A percentile compares a stretch with the other conserved stretches of the same genome.
These are phyloP conservation scores for Fomitopsis schrenkii DNA, from an alignment of 1,284 basidiomycete species.

Conservation along the genomic window DNA sequence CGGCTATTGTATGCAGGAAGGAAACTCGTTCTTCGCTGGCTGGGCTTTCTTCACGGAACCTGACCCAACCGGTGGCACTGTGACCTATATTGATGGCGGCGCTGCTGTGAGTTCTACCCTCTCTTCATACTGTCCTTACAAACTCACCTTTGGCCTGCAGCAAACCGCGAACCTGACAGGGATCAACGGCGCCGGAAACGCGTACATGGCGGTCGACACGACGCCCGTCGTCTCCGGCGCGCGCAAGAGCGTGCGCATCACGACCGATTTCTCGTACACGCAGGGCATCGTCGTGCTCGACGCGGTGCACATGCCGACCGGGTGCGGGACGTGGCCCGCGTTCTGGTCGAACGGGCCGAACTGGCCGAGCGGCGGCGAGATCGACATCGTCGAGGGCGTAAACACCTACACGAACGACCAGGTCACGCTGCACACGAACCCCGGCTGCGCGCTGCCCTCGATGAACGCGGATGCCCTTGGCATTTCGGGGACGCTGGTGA, in stretches of 20 bases:
- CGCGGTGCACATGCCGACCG: slow-evolving; percentile 86
- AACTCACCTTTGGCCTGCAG: slow-evolving; percentile 25
- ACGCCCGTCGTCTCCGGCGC: slow-evolving; percentile 62
- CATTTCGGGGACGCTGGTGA: slow-evolving; percentile 58
- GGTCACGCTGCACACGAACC: slow-evolving; percentile 73
- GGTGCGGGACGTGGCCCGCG: slow-evolving; percentile 83
- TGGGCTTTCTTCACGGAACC: slow-evolving; percentile 70
- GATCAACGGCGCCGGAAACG: slow-evolving; percentile 67
- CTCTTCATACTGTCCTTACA: background rate
- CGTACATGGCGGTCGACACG: slow-evolving; percentile 82
- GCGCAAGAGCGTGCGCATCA: slow-evolving; percentile 76
- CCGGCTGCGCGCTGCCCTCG: slow-evolving; percentile 64
- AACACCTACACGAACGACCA: slow-evolving; percentile 79
- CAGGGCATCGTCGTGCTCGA: slow-evolving; percentile 78
- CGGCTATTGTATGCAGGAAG: slow-evolving; percentile 37
- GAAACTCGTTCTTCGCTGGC: slow-evolving; percentile 71
- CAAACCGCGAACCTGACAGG: slow-evolving; percentile 46
- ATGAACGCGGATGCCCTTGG: slow-evolving; percentile 44
- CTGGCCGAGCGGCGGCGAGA: slow-evolving; percentile 78
- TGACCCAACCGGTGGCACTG: slow-evolving; percentile 71
- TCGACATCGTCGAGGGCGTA: slow-evolving; percentile 84
- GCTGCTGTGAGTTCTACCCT: slow-evolving; percentile 45
- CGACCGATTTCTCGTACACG: slow-evolving; percentile 58
- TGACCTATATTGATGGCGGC: slow-evolving; percentile 51
- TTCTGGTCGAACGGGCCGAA: slow-evolving; percentile 60